Base-by-base conservation (phyloP, 2,329 filamentous ascomycete species). In the Pseudogymnoascus sp. region DNA sequence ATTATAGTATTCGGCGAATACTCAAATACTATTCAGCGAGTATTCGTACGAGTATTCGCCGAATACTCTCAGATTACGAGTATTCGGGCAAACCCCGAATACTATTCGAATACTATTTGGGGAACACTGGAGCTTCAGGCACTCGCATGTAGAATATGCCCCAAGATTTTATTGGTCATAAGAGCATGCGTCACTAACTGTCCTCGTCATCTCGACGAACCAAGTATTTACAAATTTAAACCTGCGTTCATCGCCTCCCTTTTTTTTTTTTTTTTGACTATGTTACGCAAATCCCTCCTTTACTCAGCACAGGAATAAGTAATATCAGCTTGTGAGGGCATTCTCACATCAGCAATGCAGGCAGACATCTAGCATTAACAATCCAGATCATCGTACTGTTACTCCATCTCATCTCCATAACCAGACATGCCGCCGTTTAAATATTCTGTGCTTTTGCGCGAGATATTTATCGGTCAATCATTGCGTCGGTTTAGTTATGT, bases 171-270 rank as follows among this genome's bases (percentile, higher is more conserved):
- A 41, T 71, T 70, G 5, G 70, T 65, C 31, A 66, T 68, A 41
- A 73, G 61, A 2, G 70, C 70, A 4, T 70, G 69, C 1, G 67
- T 55, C 28, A 55, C 49, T 18, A 55, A 21, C 49, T n/a, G 49
- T 6, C 43, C 62, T 37, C 77, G 75, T 71, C 75, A 77, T 64
- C 75, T 74, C 14, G 76, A 74, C 43, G 76, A 75, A 5, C 78
- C 78, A 1, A 77, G 78, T 77, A 79, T 79, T 65, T 80, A 77
- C 2, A 80, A 72, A 62, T 79, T 77, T 4, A 78, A 72, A 2
- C 78, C 77, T 33, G 77, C 77, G 58, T 75, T 75, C 63, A 79
- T 73, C 5, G 14, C 52, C 25, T 59, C 52, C 11, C 9, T 14
- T 11, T 38, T 11, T 21, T 16, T 18, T 18, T 18, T 18, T 18